Percentiles rank a stretch among this genome's conserved stretches.
phyloP scores from a whole-genome alignment of 257 asterid species.

The Solanum gandarillasii region DNA sequence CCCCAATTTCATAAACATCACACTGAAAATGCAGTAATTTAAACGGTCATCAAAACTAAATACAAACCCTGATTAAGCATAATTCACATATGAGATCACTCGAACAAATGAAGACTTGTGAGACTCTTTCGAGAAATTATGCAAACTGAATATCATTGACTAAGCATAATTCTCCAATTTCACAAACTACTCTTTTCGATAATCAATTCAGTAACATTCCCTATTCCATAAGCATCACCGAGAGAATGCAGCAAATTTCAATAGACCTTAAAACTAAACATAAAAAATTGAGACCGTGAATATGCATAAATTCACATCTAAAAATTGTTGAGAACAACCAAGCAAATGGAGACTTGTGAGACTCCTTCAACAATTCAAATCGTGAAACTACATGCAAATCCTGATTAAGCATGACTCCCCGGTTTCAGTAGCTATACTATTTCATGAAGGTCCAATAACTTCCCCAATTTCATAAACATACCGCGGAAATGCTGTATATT shows the following conservation, averaged over 20 bases:
- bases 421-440: neutral
- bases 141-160: neutral
- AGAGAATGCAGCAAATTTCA: neutral
- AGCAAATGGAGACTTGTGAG: neutral
- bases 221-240: neutral
- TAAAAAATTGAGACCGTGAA: neutral
- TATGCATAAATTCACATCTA: neutral
- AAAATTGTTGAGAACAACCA: neutral
- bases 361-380: neutral
- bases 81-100: neutral
- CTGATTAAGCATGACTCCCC: neutral
- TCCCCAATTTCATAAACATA: neutral
- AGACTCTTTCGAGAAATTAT: neutral
- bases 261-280: neutral
- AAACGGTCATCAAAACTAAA: neutral
- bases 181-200: neutral
- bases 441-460: neutral
- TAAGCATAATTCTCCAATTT: neutral
- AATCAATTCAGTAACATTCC: neutral
- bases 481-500: neutral
- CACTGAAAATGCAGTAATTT: neutral
- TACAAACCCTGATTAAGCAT: neutral
- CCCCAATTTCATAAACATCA: neutral
- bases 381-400: neutral
- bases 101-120: neutral